phyloP scores from a whole-genome alignment of 2,329 filamentous ascomycete genomes.

The Fusarium sp. region DNA sequence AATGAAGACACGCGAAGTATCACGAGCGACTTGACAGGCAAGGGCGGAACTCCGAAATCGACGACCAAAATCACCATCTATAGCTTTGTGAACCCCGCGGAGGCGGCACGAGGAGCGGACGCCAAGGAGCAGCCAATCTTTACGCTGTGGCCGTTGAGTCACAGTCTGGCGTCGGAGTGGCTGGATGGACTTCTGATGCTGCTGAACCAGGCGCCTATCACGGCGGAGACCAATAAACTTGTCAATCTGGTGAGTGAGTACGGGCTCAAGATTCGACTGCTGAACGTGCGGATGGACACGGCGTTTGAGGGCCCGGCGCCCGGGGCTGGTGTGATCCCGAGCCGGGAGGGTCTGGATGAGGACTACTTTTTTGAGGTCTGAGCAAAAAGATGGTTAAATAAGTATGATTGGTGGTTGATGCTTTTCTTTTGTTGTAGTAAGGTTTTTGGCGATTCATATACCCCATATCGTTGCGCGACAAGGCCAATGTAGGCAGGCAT shows the following conservation, averaged over 20 bases:
- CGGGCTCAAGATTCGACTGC: conserved; percentile 89
- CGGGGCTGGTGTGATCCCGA: conserved; percentile 84
- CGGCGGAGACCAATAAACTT: conserved; percentile 93
- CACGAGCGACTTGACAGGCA: conserved; percentile 60
- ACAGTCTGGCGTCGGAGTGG: conserved; percentile 94
- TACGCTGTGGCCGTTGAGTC: conserved; percentile 84
- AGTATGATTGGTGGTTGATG: conserved; percentile 7
- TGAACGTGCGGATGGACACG: conserved; percentile 91
- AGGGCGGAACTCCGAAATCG: conserved; percentile 58
- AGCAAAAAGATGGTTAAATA: conserved; percentile 1
- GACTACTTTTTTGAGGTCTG: conserved; percentile 92
- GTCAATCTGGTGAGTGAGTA: conserved; percentile 90
- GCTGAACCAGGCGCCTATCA: conserved; percentile 94
- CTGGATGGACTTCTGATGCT: conserved; percentile 96
- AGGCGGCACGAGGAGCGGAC: conserved; percentile 54
- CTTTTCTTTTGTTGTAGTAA: conserved; percentile 40
- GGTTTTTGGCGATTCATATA: conserved; percentile 42
- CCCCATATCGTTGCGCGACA: conserved; percentile 37
- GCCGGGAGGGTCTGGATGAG: conserved; percentile 87
- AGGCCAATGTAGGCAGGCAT: conserved; percentile 30
- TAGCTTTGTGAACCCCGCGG: conserved; percentile 70
- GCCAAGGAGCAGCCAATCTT: conserved; percentile 80
- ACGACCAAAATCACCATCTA: conserved; percentile 94
- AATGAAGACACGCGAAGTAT: conserved; percentile 66
- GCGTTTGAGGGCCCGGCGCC: conserved; percentile 75